Percentiles rank a stretch among this genome's conserved stretches.
phyloP scores from a whole-genome alignment of 208 protist species.

The Angomonas ambiguus region DNA sequence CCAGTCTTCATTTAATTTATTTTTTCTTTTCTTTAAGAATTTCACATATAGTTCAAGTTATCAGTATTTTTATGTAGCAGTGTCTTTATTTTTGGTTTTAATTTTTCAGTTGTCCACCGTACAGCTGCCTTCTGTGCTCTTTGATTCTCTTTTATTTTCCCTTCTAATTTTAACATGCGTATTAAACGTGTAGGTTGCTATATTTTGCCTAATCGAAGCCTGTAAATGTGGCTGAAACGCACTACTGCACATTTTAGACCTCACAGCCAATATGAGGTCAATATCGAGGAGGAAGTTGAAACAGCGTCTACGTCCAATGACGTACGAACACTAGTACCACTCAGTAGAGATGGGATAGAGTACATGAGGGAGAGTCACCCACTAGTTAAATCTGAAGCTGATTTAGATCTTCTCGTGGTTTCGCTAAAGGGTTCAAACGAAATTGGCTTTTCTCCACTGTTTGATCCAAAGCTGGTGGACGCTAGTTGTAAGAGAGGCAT shows the following conservation, averaged over 20 bases:
- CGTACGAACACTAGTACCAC: background rate
- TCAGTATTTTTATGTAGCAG: background rate
- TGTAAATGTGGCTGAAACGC: background rate
- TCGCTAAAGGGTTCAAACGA: slow-evolving; percentile 31
- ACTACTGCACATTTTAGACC: slow-evolving; percentile 4
- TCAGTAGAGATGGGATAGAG: background rate
- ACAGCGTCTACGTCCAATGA: background rate
- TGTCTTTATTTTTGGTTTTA: background rate
- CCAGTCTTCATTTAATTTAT: background rate
- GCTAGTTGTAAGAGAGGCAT: slow-evolving; percentile 65
- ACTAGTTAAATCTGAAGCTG: slow-evolving; percentile 14
- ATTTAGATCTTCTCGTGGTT: slow-evolving; percentile 36
- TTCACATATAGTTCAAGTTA: background rate
- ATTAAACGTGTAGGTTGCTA: no score
- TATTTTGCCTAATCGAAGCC: no score
- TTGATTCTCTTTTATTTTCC: background rate
- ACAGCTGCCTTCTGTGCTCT: no score
- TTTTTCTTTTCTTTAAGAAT: background rate
- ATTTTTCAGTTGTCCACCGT: no score
- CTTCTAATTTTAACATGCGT: no score
- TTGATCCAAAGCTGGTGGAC: slow-evolving; percentile 62
- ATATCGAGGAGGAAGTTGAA: background rate
- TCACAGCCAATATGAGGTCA: background rate
- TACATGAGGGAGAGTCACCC: background rate
- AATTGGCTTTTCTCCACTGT: slow-evolving; percentile 64